phyloP scores from a whole-genome alignment of 1,284 basidiomycete species.

The Inonotus hispidus region DNA sequence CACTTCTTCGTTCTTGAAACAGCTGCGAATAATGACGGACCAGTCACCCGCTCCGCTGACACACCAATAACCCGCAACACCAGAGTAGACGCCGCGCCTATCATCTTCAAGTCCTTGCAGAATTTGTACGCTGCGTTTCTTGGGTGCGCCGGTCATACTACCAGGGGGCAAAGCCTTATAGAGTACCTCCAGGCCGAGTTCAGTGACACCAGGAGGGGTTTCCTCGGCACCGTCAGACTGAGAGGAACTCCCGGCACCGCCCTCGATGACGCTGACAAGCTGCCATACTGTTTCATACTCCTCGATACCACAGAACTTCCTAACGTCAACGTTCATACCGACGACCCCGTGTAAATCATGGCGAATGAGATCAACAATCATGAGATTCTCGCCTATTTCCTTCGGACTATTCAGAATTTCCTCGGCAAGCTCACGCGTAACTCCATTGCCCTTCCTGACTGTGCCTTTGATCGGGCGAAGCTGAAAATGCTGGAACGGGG shows the following conservation, averaged over 20 bases:
- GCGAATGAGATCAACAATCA: conserved; percentile 97
- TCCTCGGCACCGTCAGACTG: conserved; percentile 27
- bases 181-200: conserved; percentile 75
- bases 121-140: conserved; percentile 89
- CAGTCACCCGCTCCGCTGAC: conserved; percentile 88
- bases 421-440: conserved; percentile 62
- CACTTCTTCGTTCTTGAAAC: conserved; percentile 64
- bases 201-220: conserved; percentile 32
- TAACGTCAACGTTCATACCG: conserved; percentile 73
- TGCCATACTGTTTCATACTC: conserved; percentile 96
- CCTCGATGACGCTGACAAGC: conserved; percentile 91
- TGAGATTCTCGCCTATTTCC: conserved; percentile 95
- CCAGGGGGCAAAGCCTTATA: conserved; percentile 84
- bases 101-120: conserved; percentile 75
- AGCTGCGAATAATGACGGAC: conserved; percentile 94
- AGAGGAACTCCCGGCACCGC: conserved; percentile 32
- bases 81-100: conserved; percentile 85
- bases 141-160: conserved; percentile 98
- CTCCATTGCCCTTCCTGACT: conserved; percentile 56
- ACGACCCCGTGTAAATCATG: conserved; percentile 84
- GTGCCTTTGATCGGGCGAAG: conserved; percentile 97
- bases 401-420: conserved; percentile 72
- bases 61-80: conserved; percentile 90
- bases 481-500: conserved; percentile 63
- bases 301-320: conserved; percentile 85